Conservation (phyloP, 2,329 filamentous ascomycete genomes). For the Harringtonia aguacate region DNA sequence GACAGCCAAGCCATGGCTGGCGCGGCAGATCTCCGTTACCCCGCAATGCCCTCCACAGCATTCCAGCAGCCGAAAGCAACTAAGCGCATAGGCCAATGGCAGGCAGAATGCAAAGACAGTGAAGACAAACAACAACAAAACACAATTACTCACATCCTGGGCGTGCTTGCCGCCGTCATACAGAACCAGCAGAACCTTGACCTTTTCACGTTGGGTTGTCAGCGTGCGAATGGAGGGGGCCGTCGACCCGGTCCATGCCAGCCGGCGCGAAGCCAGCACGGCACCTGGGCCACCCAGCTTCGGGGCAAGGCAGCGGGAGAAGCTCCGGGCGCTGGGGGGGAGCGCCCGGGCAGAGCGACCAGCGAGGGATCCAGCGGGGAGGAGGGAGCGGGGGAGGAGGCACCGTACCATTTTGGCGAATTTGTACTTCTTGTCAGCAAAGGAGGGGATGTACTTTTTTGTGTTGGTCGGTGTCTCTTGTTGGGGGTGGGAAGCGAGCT, state of each 20-base stretch:
- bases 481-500: too few relatives aligned
- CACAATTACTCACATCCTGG: slow-evolving; percentile 52
- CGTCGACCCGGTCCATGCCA: slow-evolving; percentile 7
- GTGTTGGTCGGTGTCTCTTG: too few relatives aligned
- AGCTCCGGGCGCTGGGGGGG: slow-evolving; percentile 1
- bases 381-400: neutral
- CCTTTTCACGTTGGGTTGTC: slow-evolving; percentile 50
- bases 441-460: too few relatives aligned
- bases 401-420: slow-evolving; percentile 8
- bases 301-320: neutral
- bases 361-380: slow-evolving; percentile 1
- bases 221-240: slow-evolving; percentile 46
- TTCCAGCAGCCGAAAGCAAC: too few relatives aligned
- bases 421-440: too few relatives aligned
- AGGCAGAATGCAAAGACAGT: neutral
- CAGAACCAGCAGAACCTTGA: slow-evolving; percentile 88
- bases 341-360: slow-evolving; percentile 1
- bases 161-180: slow-evolving; percentile 91
- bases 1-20: too few relatives aligned
- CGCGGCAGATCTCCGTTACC: too few relatives aligned
- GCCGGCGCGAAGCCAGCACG: neutral
- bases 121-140: neutral
- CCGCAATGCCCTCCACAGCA: too few relatives aligned
- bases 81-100: too few relatives aligned
- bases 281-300: neutral